Conservation (phyloP, 192 early-diverging fungal genomes). For the Podochytrium sp. region DNA sequence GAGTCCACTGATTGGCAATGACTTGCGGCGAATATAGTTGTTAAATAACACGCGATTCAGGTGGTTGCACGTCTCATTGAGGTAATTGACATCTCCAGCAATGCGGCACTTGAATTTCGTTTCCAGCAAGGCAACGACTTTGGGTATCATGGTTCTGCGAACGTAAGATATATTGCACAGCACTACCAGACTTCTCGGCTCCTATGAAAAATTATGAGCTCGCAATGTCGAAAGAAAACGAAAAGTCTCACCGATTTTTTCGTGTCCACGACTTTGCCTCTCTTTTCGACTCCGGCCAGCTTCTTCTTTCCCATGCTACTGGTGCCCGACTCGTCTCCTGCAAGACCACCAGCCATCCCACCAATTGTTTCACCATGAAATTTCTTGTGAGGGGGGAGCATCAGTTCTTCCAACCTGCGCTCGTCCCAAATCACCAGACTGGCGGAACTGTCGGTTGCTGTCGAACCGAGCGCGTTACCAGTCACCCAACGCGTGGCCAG, state of each 20-base stretch:
- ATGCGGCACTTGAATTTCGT: conserved; percentile 65
- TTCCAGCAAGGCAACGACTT: conserved; percentile 74
- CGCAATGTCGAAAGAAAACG: neutral
- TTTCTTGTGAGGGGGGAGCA: conserved; percentile 23
- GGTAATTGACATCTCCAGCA: conserved; percentile 58
- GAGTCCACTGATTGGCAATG: conserved; percentile 67
- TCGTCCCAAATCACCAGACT: conserved; percentile 11
- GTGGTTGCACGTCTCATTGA: conserved; percentile 74
- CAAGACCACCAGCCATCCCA: neutral
- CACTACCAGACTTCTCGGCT: conserved; percentile 76
- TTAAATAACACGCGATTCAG: conserved; percentile 84
- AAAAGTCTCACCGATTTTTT: conserved; percentile 28
- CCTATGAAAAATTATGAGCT: conserved; percentile 37
- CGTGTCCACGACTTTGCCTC: conserved; percentile 36
- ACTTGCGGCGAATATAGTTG: conserved; percentile 83
- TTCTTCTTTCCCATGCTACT: neutral
- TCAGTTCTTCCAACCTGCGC: conserved; percentile 16
- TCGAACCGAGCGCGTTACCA: neutral
- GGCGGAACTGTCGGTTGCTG: neutral
- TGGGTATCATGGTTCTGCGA: conserved; percentile 72
- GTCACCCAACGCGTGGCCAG: conserved; percentile 39
- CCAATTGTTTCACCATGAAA: conserved; percentile 18
- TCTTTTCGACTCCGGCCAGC: conserved; percentile 26
- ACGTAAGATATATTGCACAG: conserved; percentile 84
- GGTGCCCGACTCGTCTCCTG: neutral